Base-by-base conservation (phyloP, 164 flowering plant species). In the Berberis thunbergii region DNA sequence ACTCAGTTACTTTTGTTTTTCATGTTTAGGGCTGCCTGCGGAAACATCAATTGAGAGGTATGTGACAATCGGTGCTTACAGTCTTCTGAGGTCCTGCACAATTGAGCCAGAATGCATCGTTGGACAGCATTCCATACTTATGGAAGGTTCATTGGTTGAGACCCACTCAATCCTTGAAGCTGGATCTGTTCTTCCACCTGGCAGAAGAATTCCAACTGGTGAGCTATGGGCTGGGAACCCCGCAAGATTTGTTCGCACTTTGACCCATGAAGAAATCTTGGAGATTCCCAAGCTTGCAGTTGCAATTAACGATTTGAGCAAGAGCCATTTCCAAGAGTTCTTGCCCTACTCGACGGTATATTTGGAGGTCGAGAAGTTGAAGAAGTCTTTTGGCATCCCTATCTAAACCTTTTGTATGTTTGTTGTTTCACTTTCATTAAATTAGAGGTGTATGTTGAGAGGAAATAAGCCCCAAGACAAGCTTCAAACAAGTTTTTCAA, bases 221-320 rank as follows among this genome's bases (percentile, higher is more conserved):
- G 97, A 94, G 70, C 87, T 91, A 11, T 91, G 97, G 99, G 95
- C 93, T 60, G 99, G 97, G 12, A 94, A 94, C 67, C 99, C 99
- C 12, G 99, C 97, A 11, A 83, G 92, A 78, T 91, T 84, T 82
- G 85, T 94, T 38, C 76, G 99, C 74, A 76, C 75, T 43, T 75
- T 94, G 71, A 84, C 86, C 63, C 87, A 84, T 55, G 97, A 91
- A 68, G 99, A 91, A 79, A 89, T 79, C 45, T 41, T 84, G 62
- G 96, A 91, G 75, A 91, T 91, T 67, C 91, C 96, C 12, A 94
- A 91, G 71, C 91, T 94, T 8, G 96, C 96, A 0, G 89, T 86
- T 13, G 99, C 97, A 6, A 84, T 94, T 50, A 91, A 89, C 38
- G 97, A 94, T 68, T 78, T 91, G 65, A 91, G 95, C 77, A 80